Percentiles rank a stretch among this genome's conserved stretches.
phyloP scores from a whole-genome alignment of 768 basidiomycete species.

The Lanmaoa rubissima region DNA sequence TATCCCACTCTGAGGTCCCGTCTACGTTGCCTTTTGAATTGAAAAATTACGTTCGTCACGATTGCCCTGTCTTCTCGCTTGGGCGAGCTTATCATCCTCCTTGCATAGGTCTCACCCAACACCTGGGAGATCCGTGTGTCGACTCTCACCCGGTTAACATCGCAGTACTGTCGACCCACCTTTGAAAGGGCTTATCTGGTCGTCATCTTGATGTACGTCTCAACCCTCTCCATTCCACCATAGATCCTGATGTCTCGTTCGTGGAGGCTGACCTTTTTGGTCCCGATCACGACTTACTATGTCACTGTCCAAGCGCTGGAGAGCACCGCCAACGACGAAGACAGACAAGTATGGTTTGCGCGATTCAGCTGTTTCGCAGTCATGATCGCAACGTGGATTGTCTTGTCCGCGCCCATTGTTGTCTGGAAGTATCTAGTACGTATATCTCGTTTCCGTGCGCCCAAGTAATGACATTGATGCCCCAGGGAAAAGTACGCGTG shows the following conservation, averaged over 20 bases:
- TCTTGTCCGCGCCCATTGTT: slow-evolving; percentile 42
- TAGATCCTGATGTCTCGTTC: background rate
- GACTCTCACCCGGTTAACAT: slow-evolving; percentile 35
- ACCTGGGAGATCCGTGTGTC: slow-evolving; percentile 45
- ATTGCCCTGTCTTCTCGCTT: background rate
- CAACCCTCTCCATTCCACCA: background rate
- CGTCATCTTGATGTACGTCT: slow-evolving; percentile 40
- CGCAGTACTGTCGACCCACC: slow-evolving; percentile 41
- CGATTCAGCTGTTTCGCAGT: slow-evolving; percentile 37
- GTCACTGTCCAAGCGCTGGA: slow-evolving; percentile 26
- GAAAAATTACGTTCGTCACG: slow-evolving; percentile 34
- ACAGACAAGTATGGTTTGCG: slow-evolving; percentile 32
- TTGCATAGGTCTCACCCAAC: slow-evolving; percentile 39
- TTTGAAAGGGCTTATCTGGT: slow-evolving; percentile 45
- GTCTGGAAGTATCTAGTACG: slow-evolving; percentile 47
- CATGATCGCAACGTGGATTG: slow-evolving; percentile 36
- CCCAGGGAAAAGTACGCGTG: slow-evolving; percentile 44
- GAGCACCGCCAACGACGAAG: slow-evolving; percentile 1
- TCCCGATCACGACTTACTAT: slow-evolving; percentile 41
- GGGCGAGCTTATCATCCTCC: background rate
- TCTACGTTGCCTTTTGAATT: slow-evolving; percentile 39
- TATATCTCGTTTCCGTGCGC: background rate
- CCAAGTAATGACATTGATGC: background rate
- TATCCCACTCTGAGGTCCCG: slow-evolving; percentile 31
- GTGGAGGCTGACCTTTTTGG: slow-evolving; percentile 37